Evolutionary conservation across 2,329 filamentous ascomycete genomes (phyloP).

Genomic region (Thielaviopsis euricoi): DNA sequence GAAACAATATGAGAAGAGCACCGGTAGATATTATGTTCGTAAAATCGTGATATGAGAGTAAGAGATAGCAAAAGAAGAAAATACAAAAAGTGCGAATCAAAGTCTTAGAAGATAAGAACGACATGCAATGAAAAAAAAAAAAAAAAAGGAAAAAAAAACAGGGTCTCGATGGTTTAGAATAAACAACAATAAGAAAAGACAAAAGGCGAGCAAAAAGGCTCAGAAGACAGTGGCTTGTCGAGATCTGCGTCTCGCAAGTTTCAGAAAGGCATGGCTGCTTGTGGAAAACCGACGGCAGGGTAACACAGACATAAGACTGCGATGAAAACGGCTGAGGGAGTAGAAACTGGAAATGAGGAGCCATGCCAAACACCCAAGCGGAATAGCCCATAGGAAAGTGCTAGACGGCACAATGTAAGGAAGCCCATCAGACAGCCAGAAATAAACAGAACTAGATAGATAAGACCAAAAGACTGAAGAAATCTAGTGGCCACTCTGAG

Average conservation of each 20-base stretch:
- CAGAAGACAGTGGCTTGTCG: slow-evolving; percentile 1
- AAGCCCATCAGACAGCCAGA: too few species aligned
- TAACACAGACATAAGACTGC: slow-evolving; percentile 6
- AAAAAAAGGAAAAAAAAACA: too few species aligned
- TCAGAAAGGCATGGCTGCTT: slow-evolving; percentile 6
- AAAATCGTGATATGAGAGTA: background rate
- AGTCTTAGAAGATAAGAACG: background rate
- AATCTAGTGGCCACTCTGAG: slow-evolving; percentile 8
- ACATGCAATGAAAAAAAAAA: background rate
- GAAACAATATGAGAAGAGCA: background rate
- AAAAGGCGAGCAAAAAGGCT: background rate
- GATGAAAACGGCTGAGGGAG: background rate
- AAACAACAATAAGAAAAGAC: background rate
- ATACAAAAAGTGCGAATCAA: too few species aligned
- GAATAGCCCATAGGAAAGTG: background rate
- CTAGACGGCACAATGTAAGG: background rate
- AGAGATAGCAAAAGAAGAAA: background rate
- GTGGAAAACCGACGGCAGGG: background rate
- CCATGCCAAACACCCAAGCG: background rate
- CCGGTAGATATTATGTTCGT: background rate
- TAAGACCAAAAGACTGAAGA: background rate
- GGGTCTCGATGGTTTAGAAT: background rate
- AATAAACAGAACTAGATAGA: too few species aligned
- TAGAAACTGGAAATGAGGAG: background rate
- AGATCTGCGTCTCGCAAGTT: slow-evolving; percentile 5